Conservation (phyloP, 345 rosid species). For the Angophora floribunda region DNA sequence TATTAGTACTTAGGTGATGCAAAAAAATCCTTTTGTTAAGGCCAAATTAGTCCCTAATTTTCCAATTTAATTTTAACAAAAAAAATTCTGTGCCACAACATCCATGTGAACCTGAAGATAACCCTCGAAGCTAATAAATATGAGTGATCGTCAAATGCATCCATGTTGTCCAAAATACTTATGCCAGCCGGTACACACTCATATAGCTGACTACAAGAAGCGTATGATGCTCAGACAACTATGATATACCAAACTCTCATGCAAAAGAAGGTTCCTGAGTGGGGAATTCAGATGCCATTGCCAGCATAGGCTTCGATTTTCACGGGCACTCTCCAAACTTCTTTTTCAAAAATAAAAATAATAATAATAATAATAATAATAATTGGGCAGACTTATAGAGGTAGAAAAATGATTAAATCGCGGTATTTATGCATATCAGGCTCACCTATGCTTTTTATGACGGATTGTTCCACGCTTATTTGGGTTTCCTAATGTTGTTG, state of each 20-base stretch:
- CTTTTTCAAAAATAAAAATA: background rate
- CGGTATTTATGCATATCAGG: background rate
- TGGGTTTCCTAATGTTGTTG: background rate
- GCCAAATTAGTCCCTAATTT: too few relatives aligned
- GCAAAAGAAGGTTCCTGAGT: background rate
- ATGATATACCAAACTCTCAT: background rate
- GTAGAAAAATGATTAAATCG: background rate
- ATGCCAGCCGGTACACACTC: background rate
- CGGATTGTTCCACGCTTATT: background rate
- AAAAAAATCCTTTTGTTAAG: too few relatives aligned
- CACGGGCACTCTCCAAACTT: background rate
- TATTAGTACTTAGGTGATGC: too few relatives aligned
- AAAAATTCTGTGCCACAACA: too few relatives aligned
- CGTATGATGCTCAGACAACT: background rate
- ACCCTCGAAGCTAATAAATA: background rate
- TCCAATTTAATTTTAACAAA: too few relatives aligned
- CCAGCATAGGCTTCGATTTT: background rate
- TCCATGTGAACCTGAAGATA: background rate
- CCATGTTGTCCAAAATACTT: background rate
- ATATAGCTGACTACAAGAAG: background rate
- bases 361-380: too few relatives aligned
- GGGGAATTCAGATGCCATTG: background rate
- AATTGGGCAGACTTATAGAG: background rate
- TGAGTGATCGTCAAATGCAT: background rate
- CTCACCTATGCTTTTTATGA: background rate